phyloP scores from a whole-genome alignment of 2,329 filamentous ascomycete species.

The Trichoderma pleuroti region DNA sequence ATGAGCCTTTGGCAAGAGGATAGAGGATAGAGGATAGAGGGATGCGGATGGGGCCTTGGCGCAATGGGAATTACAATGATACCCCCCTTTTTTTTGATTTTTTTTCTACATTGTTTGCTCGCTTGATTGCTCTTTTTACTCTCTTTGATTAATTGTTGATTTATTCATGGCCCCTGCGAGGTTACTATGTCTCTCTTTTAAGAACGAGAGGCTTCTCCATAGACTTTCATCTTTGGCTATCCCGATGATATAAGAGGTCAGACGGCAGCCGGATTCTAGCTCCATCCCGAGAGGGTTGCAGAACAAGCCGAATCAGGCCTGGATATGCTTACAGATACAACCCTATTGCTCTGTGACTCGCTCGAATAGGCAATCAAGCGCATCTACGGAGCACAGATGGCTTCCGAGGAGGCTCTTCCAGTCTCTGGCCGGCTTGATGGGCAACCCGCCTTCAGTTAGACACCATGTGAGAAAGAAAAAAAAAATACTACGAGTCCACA shows the following conservation, averaged over 20 bases:
- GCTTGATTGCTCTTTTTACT: neutral
- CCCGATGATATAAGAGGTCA: neutral
- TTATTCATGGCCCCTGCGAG: neutral
- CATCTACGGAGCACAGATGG: neutral
- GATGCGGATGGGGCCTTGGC: neutral
- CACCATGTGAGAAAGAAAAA: slow-evolving; percentile 7
- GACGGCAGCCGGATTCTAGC: neutral
- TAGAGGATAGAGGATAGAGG: neutral
- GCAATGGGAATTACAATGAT: slow-evolving; percentile 18
- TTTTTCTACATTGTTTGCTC: neutral
- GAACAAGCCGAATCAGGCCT: neutral
- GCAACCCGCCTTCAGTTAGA: slow-evolving; percentile 9
- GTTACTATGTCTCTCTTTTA: neutral
- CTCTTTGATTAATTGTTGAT: neutral
- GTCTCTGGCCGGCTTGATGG: neutral
- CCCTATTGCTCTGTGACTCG: neutral
- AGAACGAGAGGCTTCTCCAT: neutral
- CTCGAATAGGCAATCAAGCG: slow-evolving; percentile 1
- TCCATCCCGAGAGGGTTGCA: neutral
- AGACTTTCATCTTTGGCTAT: neutral
- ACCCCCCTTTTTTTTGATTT: slow-evolving; percentile 9
- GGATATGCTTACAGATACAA: neutral
- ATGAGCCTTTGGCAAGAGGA: slow-evolving; percentile 13
- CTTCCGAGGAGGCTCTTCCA: neutral
- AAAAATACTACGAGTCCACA: neutral